Evolutionary conservation across 75 land plant species (phyloP).

Genomic region (Larix kaempferi): DNA sequence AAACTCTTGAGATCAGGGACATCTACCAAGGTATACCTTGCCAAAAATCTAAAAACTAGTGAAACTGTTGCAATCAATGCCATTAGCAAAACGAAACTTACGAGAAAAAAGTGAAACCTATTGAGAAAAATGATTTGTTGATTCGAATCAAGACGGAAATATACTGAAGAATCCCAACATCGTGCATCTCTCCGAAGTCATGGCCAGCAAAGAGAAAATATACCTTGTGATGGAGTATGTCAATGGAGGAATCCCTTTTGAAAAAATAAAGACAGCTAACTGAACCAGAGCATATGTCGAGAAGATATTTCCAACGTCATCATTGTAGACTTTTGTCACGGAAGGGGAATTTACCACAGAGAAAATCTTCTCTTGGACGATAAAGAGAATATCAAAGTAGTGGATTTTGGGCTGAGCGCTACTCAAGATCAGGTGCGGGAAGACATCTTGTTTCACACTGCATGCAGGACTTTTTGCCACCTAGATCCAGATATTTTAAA

Average conservation of each 20-base stretch:
- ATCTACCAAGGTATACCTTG: not conserved
- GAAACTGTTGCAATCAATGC: not conserved
- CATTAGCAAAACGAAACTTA: not conserved
- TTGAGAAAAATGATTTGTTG: too few relatives aligned
- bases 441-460: slow-evolving; percentile 33
- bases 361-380: too few relatives aligned
- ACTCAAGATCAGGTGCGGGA: slow-evolving; percentile 21
- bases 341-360: too few relatives aligned
- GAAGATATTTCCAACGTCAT: too few relatives aligned
- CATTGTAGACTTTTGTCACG: too few relatives aligned
- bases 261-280: slow-evolving; percentile 18
- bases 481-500: slow-evolving; percentile 51
- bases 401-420: slow-evolving; percentile 66
- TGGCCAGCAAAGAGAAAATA: slow-evolving; percentile 32
- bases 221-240: slow-evolving; percentile 53
- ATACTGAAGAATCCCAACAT: slow-evolving; percentile 22
- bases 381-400: too few relatives aligned
- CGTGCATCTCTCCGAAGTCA: slow-evolving; percentile 15
- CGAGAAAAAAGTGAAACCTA: too few relatives aligned
- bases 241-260: slow-evolving; percentile 48
- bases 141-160: not conserved
- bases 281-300: too few relatives aligned
- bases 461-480: slow-evolving; percentile 61
- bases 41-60: not conserved
- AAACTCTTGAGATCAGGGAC: not conserved